phyloP scores from a whole-genome alignment of 106 monocot species.

The Dendrobium officinale region DNA sequence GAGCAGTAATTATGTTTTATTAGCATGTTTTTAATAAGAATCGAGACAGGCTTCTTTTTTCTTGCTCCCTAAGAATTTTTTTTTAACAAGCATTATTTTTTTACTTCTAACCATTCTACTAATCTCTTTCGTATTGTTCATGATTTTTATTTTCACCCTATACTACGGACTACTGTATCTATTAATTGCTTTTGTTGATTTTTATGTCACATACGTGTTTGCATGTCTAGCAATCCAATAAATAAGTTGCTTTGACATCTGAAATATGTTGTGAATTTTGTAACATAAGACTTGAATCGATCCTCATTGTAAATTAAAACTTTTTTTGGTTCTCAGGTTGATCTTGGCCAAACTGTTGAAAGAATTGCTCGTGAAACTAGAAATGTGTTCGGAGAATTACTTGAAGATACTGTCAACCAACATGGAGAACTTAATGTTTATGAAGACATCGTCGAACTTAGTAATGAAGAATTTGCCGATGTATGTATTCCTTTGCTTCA shows the following conservation, averaged over 20 bases:
- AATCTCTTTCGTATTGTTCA: too few relatives aligned
- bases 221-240: background rate
- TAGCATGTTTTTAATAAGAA: too few relatives aligned
- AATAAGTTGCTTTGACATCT: background rate
- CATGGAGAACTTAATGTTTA: slow-evolving; percentile 18
- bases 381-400: slow-evolving; percentile 38
- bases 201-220: too few relatives aligned
- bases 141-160: too few relatives aligned
- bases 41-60: too few relatives aligned
- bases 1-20: too few relatives aligned
- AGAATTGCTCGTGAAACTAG: slow-evolving; percentile 31
- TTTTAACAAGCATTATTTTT: too few relatives aligned
- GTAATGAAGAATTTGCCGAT: slow-evolving; percentile 12
- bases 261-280: background rate
- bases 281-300: background rate
- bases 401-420: slow-evolving; percentile 31
- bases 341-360: slow-evolving; percentile 27
- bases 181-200: too few relatives aligned
- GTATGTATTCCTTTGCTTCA: slow-evolving; percentile 27
- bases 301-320: background rate
- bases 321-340: slow-evolving; percentile 27
- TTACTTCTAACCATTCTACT: too few relatives aligned
- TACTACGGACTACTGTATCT: too few relatives aligned
- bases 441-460: slow-evolving; percentile 33
- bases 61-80: too few relatives aligned